These are phyloP conservation scores for Botrytis aclada DNA, from an alignment of 2,329 filamentous ascomycete genomes.

Conservation along the genomic window DNA sequence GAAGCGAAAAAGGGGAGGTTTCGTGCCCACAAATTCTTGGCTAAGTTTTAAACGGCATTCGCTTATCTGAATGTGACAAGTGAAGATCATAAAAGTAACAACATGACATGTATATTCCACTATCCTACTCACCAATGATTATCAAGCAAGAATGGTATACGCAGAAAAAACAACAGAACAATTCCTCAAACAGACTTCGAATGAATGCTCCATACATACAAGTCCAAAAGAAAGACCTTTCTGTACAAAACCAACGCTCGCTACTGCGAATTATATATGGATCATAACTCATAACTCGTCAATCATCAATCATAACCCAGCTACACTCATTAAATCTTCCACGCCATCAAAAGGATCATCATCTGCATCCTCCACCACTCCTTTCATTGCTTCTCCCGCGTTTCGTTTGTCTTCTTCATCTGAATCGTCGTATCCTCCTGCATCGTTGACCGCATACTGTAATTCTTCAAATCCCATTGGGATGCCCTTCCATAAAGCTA, in stretches of 20 bases:
- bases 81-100: neutral
- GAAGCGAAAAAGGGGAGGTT: neutral
- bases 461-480: slow-evolving; percentile 15
- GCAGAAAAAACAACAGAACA: neutral
- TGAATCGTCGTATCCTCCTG: neutral
- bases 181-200: neutral
- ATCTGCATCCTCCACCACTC: neutral
- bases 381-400: neutral
- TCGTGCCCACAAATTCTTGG: neutral
- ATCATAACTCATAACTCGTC: neutral
- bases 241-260: neutral
- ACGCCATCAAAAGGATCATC: slow-evolving; percentile 9
- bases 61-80: neutral
- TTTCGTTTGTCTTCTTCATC: neutral
- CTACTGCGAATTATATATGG: neutral
- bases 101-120: neutral
- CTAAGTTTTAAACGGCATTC: neutral
- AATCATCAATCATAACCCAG: slow-evolving; percentile 7
- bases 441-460: slow-evolving; percentile 1
- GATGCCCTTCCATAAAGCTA: slow-evolving; percentile 17
- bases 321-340: slow-evolving; percentile 19
- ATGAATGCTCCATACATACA: neutral
- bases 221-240: neutral
- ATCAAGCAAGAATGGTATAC: slow-evolving; percentile 15
- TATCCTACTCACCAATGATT: neutral